Conservation (phyloP, 352 stramenopile genomes). For the Pythium aristosporum region DNA sequence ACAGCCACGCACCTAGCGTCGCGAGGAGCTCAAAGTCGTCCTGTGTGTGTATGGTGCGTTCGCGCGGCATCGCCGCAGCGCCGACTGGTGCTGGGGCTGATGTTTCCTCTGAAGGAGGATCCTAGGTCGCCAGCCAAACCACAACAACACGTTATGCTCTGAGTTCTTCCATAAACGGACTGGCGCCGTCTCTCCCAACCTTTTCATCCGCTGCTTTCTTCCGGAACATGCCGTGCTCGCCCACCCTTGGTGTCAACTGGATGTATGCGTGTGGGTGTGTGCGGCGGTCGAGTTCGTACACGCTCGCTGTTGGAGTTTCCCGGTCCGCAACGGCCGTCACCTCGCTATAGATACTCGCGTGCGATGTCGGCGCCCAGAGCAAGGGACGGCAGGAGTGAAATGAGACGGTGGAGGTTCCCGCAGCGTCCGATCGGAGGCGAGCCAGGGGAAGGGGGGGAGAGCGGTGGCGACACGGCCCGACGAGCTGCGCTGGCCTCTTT, state of each 20-base stretch:
- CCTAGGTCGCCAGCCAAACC: slow-evolving; percentile 21
- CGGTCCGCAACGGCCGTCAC: background rate
- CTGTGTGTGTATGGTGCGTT: slow-evolving; percentile 45
- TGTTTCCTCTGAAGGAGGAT: slow-evolving; percentile 46
- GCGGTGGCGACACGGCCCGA: background rate
- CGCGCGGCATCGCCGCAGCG: slow-evolving; percentile 10
- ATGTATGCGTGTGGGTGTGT: background rate
- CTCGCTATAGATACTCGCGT: slow-evolving; percentile 9
- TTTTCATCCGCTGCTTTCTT: slow-evolving; percentile 44
- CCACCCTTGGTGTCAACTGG: background rate
- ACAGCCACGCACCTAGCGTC: slow-evolving; percentile 60
- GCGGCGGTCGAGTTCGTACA: background rate
- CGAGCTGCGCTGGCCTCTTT: slow-evolving; percentile 15
- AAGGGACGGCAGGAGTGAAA: background rate
- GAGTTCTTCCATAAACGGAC: slow-evolving; percentile 19
- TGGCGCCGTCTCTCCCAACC: slow-evolving; percentile 10
- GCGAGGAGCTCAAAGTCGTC: slow-evolving; percentile 79
- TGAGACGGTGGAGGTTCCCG: background rate
- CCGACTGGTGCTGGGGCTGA: slow-evolving; percentile 48
- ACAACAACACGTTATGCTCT: background rate
- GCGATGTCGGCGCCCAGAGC: background rate
- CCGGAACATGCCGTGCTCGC: slow-evolving; percentile 32
- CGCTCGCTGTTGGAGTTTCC: background rate
- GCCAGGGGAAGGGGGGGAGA: slow-evolving; percentile 1
- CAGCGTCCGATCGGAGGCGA: background rate